Evolutionary conservation across 768 basidiomycete species (phyloP).

Genomic region (Crucibulum laeve): DNA sequence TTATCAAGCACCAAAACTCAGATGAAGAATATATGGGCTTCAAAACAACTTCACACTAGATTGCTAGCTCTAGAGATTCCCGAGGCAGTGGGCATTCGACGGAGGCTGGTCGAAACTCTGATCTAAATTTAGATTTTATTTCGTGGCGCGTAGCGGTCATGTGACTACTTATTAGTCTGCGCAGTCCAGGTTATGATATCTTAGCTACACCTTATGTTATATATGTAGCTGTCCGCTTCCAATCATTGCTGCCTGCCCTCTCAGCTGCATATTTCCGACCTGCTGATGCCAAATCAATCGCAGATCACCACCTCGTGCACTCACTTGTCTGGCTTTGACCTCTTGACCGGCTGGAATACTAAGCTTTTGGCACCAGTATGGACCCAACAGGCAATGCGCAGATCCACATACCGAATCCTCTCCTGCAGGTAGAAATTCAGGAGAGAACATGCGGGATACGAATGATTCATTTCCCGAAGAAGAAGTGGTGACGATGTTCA

Average conservation of each 20-base stretch:
- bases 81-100: no score
- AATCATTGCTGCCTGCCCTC: constrained; percentile 29
- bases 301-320: constrained; percentile 43
- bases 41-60: no score
- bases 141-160: no score
- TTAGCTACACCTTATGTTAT: not conserved
- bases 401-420: constrained; percentile 55
- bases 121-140: no score
- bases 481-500: constrained; percentile 35
- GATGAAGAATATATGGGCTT: no score
- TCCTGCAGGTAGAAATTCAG: constrained; percentile 20
- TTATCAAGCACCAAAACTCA: no score
- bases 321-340: constrained; percentile 46
- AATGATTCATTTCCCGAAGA: constrained; percentile 30
- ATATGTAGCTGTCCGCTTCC: constrained; percentile 26
- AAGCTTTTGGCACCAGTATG: constrained; percentile 43
- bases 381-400: constrained; percentile 43
- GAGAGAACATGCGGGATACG: constrained; percentile 49
- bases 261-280: constrained; percentile 24
- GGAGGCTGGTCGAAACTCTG: no score
- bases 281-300: constrained; percentile 32
- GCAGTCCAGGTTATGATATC: no score
- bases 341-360: constrained; percentile 23
- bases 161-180: no score
- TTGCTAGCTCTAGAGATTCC: no score